These are phyloP conservation scores for Wickerhamiella siamensis DNA, from an alignment of 805 yeast genomes.

Conservation along the genomic window DNA sequence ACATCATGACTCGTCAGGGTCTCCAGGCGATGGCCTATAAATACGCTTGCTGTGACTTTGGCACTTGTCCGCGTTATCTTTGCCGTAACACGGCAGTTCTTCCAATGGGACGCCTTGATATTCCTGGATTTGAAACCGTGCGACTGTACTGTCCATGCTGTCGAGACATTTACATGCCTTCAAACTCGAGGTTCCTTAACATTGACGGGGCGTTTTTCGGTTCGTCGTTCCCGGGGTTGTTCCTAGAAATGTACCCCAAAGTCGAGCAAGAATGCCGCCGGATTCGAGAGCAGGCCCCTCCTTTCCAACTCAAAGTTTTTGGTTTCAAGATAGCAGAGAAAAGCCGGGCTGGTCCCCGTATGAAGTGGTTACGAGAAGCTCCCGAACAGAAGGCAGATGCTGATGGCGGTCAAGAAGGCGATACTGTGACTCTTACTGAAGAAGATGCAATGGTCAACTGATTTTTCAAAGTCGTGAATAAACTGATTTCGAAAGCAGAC, in stretches of 20 bases:
- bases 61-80: constrained; percentile 76
- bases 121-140: constrained; percentile 84
- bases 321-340: constrained; percentile 72
- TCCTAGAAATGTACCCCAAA: constrained; percentile 84
- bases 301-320: constrained; percentile 55
- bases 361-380: constrained; percentile 81
- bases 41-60: constrained; percentile 78
- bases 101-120: constrained; percentile 84
- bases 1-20: constrained; percentile 77
- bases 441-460: not conserved
- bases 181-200: constrained; percentile 69
- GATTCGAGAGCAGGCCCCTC: constrained; percentile 32
- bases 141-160: constrained; percentile 90
- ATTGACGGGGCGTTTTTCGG: constrained; percentile 97
- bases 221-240: constrained; percentile 85
- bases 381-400: constrained; percentile 41
- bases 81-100: constrained; percentile 83
- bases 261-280: constrained; percentile 60
- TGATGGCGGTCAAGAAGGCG: constrained; percentile 43
- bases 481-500: too few relatives aligned
- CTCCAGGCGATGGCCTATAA: constrained; percentile 77
- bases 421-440: constrained; percentile 3
- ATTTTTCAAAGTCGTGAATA: too few relatives aligned
- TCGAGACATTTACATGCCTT: constrained; percentile 78
- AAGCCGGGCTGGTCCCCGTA: constrained; percentile 77